phyloP scores from a whole-genome alignment of 331 rosid species.

The Quercus phellos region DNA sequence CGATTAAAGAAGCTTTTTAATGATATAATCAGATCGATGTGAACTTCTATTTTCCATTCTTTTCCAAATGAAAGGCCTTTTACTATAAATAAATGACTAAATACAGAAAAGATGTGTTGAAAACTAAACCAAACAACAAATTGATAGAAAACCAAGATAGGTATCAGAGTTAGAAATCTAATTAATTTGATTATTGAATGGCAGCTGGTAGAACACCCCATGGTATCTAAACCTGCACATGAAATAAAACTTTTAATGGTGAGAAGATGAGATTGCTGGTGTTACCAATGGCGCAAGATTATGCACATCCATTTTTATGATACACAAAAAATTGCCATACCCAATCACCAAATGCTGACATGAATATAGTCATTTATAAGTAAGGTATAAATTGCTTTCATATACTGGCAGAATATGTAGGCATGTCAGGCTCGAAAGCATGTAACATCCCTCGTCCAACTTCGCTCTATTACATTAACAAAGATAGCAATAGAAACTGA shows the following conservation, averaged over 20 bases:
- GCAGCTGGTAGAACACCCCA: neutral
- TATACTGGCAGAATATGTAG: conserved; percentile 45
- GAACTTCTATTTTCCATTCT: neutral
- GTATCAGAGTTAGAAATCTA: neutral
- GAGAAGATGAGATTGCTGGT: neutral
- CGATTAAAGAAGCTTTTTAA: neutral
- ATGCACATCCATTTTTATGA: too few relatives aligned
- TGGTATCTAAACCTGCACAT: too few relatives aligned
- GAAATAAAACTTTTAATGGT: neutral
- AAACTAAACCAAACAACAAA: neutral
- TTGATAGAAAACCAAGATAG: neutral
- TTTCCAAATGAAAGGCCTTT: neutral
- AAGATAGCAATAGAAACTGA: conserved; percentile 24
- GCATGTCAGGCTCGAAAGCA: conserved; percentile 52
- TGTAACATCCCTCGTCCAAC: conserved; percentile 41
- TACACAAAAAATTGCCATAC: too few relatives aligned
- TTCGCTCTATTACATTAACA: conserved; percentile 38
- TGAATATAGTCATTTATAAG: neutral
- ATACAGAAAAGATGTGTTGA: neutral
- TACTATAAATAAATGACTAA: too few relatives aligned
- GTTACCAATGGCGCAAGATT: neutral
- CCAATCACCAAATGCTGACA: neutral
- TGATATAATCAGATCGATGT: neutral
- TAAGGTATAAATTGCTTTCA: conserved; percentile 18
- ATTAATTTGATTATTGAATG: neutral